Percentiles rank a stretch among this genome's conserved stretches.
Evolutionary conservation across 176 grass and related monocot species (phyloP).

Genomic region (Stipa capillata): DNA sequence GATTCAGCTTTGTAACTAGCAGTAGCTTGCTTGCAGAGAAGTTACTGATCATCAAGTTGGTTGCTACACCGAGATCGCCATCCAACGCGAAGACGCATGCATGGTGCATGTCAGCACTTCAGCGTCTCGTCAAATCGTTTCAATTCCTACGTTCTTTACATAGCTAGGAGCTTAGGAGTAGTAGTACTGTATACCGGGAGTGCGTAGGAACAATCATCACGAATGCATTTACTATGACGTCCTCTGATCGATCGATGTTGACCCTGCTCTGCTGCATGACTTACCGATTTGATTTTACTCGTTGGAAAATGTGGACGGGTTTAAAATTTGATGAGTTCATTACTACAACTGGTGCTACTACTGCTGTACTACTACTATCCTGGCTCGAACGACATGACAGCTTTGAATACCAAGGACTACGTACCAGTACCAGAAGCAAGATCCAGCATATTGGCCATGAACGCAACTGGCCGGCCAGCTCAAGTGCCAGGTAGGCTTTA

Average conservation of each 20-base stretch:
- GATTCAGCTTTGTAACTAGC: not conserved
- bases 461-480: not conserved
- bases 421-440: not conserved
- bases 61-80: not conserved
- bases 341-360: too few relatives aligned
- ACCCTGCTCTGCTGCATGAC: too few relatives aligned
- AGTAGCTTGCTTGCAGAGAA: not conserved
- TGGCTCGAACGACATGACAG: too few relatives aligned
- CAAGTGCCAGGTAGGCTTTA: too few relatives aligned
- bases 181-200: not conserved
- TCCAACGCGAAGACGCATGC: not conserved
- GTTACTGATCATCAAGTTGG: too few relatives aligned
- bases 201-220: conserved; percentile 5
- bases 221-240: not conserved
- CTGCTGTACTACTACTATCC: too few relatives aligned
- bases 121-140: not conserved
- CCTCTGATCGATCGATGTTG: not conserved
- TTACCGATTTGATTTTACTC: not conserved
- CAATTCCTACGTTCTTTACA: not conserved
- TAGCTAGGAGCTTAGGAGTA: not conserved
- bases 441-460: not conserved
- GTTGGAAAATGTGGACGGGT: not conserved
- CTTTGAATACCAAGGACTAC: too few relatives aligned
- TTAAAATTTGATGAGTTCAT: not conserved
- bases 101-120: not conserved